A percentile compares a stretch with the other conserved stretches of the same genome.
Conservation (phyloP, 2,329 filamentous ascomycete genomes). For the Sporothrix variecibatus region DNA sequence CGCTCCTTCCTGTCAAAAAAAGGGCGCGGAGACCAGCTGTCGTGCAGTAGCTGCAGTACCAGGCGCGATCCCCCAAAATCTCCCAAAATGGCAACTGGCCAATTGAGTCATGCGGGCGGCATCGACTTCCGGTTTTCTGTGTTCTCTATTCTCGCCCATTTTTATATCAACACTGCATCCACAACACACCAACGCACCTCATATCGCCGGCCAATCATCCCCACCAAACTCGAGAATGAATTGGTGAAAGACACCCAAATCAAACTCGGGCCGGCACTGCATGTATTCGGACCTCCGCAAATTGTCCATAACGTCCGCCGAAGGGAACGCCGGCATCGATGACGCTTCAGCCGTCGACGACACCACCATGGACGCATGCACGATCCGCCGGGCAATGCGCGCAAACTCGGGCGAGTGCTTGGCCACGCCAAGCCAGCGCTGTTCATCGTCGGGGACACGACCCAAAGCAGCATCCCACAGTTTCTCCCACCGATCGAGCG, state of each 20-base stretch:
- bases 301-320: too few relatives aligned
- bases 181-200: background rate
- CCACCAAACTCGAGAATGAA: background rate
- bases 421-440: background rate
- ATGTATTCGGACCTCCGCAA: background rate
- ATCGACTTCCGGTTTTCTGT: background rate
- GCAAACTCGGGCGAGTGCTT: conserved; percentile 4
- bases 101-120: background rate
- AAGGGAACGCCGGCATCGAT: too few relatives aligned
- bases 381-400: background rate
- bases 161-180: background rate
- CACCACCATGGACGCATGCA: background rate
- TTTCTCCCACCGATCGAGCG: background rate
- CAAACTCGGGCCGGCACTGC: background rate
- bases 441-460: background rate
- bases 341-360: too few relatives aligned
- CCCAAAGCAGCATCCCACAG: background rate
- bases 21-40: background rate
- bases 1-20: background rate
- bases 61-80: background rate
- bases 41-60: background rate
- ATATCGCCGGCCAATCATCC: background rate
- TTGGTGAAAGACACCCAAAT: conserved; percentile 1
- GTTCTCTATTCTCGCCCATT: background rate
- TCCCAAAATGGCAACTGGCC: background rate